Conservation (phyloP, 805 yeast genomes). For the Zygotorulaspora chibaensis region DNA sequence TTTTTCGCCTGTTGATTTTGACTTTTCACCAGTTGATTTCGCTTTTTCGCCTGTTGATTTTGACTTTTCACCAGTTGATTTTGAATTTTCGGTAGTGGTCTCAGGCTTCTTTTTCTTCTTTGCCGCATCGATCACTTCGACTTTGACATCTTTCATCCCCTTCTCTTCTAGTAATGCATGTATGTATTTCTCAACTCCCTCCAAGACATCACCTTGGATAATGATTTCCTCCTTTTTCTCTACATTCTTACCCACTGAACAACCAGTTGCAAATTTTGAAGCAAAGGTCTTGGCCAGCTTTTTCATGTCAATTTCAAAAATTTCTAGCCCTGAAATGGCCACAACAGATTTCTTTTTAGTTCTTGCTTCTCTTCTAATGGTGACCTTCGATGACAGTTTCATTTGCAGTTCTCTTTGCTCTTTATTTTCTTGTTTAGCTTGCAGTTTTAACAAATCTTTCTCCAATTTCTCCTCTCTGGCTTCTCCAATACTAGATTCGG, state of each 20-base stretch:
- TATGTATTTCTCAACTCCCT: slow-evolving; percentile 78
- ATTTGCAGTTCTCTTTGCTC: slow-evolving; percentile 79
- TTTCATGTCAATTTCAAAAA: slow-evolving; percentile 83
- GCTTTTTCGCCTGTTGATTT: too few species aligned
- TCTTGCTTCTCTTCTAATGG: slow-evolving; percentile 82
- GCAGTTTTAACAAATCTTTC: slow-evolving; percentile 77
- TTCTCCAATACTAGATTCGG: slow-evolving; percentile 55
- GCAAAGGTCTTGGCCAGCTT: slow-evolving; percentile 90
- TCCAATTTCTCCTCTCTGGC: slow-evolving; percentile 82
- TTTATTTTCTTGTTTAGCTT: slow-evolving; percentile 78
- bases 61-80: too few species aligned
- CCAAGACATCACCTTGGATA: slow-evolving; percentile 93
- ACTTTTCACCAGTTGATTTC: too few species aligned
- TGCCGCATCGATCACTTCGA: slow-evolving; percentile 82
- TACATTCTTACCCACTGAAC: slow-evolving; percentile 81
- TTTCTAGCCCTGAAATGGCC: slow-evolving; percentile 82
- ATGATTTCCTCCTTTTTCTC: slow-evolving; percentile 90
- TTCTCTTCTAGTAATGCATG: slow-evolving; percentile 68
- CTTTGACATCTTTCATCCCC: slow-evolving; percentile 78
- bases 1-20: too few species aligned
- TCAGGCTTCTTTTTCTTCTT: slow-evolving; percentile 55
- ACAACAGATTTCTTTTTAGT: slow-evolving; percentile 84
- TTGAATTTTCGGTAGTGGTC: slow-evolving; percentile 6
- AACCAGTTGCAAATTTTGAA: slow-evolving; percentile 92
- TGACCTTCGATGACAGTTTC: slow-evolving; percentile 73